Evolutionary conservation across 768 basidiomycete species (phyloP).

Genomic region (Termitomyces sp.): DNA sequence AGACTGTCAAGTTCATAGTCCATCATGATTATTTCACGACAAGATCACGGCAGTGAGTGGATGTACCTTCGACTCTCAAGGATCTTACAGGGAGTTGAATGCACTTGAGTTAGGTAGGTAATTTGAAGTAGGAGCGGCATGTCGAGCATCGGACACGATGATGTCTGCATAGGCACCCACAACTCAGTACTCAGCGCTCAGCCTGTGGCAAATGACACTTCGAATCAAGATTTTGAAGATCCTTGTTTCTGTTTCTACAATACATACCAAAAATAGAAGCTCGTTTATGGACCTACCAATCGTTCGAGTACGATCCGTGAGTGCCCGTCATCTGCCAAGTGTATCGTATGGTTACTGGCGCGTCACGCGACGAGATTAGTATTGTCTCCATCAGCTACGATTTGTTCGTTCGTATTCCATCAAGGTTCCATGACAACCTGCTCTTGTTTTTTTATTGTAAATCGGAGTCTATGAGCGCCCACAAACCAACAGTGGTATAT

Average conservation of each 20-base stretch:
- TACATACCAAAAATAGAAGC: not conserved
- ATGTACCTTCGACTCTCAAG: not conserved
- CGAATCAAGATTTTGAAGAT: not conserved
- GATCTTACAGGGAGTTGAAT: not conserved
- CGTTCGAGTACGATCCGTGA: too few relatives aligned
- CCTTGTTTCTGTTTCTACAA: not conserved
- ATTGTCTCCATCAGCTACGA: not conserved
- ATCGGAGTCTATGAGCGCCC: not conserved
- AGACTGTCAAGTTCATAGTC: not conserved
- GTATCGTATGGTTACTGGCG: not conserved
- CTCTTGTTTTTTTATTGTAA: not conserved
- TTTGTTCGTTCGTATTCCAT: not conserved
- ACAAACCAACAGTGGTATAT: not conserved
- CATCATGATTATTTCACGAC: not conserved
- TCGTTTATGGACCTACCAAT: not conserved
- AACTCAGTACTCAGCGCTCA: not conserved
- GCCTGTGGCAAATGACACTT: not conserved
- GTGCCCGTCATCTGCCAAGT: not conserved
- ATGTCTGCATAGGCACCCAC: not conserved
- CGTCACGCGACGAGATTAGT: not conserved
- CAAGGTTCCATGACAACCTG: not conserved
- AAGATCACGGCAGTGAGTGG: not conserved
- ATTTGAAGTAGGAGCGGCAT: too few relatives aligned
- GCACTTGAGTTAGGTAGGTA: too few relatives aligned
- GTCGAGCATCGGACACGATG: too few relatives aligned